Evolutionary conservation across 352 stramenopile species (phyloP), one percentile per base, ranked within the genome.

Genomic region (Vaucheria bursata): DNA sequence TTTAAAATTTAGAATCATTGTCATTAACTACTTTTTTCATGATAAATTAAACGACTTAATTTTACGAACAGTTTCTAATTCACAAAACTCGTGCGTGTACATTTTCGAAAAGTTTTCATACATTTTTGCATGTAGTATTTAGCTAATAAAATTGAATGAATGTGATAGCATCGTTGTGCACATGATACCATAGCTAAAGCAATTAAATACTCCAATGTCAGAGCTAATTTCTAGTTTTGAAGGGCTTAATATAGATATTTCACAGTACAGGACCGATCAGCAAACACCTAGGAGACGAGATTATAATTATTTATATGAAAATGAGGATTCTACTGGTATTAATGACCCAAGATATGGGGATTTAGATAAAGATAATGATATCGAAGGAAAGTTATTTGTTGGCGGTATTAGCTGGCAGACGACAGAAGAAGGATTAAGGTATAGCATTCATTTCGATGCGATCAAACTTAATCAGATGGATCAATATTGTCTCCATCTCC

Each of bases 381-480:
- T 85, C n/a, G 75, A 81, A 3, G 89, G 89, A 84, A 96, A 96
- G 82, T 87, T 95, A 18, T 96, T 96, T 75, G 90, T 95, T 74
- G 91, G 91, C 52, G 91, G 91, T 18, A 88, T 96, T 36, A 92
- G 88, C 49, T 96, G 91, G 91, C 89, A 95, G 73, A 96, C 91
- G n/a, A 94, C 90, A n/a, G 91, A 96, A 74, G 91, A 96, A 65
- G 87, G 87, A n/a, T 79, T 96, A 73, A 88, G 88, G 33, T 83
- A 12, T 53, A 34, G 39, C 39, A 50, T 12, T 12, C 39, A 50
- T 50, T 50, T 50, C 5, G 39, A 50, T 50, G 39, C 39, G 39
- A 5, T 50, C 12, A 12, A 5, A 12, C 39, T 12, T 12, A 50
- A 12, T 50, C 5, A 5, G 39, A 5, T 12, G 5, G 39, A 5